Evolutionary conservation across 2,329 filamentous ascomycete species (phyloP).

Genomic region (Hymenoscyphus occultus): DNA sequence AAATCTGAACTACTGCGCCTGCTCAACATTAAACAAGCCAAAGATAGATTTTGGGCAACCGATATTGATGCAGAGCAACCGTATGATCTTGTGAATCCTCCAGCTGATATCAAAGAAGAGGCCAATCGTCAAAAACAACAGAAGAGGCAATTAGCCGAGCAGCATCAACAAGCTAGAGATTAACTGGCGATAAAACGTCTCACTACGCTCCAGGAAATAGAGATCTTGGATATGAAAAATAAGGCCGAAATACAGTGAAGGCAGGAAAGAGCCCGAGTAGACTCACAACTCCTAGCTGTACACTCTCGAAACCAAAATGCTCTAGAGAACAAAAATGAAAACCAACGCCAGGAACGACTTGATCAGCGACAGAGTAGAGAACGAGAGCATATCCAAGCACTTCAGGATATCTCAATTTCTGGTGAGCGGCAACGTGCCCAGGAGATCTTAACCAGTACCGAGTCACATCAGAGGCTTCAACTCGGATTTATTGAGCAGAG

Average conservation of each 20-base stretch:
- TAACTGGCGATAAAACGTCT: conserved; percentile 17
- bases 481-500: conserved; percentile 17
- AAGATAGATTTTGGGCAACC: conserved; percentile 21
- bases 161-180: conserved; percentile 14
- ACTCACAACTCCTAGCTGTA: background rate
- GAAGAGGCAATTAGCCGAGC: conserved; percentile 16
- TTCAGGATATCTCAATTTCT: conserved; percentile 11
- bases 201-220: conserved; percentile 12
- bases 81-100: conserved; percentile 16
- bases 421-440: conserved; percentile 10
- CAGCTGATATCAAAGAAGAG: conserved; percentile 21
- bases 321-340: conserved; percentile 12
- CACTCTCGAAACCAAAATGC: conserved; percentile 12
- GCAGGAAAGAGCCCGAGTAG: too few species aligned
- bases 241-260: too few species aligned
- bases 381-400: conserved; percentile 10
- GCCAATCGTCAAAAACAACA: conserved; percentile 18
- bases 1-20: conserved; percentile 18
- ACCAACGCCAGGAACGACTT: conserved; percentile 3
- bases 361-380: conserved; percentile 9
- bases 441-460: conserved; percentile 12
- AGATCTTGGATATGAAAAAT: conserved; percentile 11
- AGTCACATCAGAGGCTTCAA: conserved; percentile 14
- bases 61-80: conserved; percentile 20
- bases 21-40: conserved; percentile 17